phyloP scores from a whole-genome alignment of 352 stramenopile species.

The Pythium vanterpoolii region DNA sequence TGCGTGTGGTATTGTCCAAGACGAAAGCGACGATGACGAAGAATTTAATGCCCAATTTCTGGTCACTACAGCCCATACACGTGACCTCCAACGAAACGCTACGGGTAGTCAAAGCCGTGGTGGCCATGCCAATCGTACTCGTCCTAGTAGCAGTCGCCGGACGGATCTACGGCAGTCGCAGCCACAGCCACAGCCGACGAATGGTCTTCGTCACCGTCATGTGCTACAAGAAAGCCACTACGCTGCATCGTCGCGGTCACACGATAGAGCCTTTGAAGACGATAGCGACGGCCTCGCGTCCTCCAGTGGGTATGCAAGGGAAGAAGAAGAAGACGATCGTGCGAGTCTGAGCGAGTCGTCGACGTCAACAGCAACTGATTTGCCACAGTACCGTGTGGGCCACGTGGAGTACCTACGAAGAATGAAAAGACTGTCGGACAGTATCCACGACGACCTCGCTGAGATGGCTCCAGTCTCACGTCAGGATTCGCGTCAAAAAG shows the following conservation, averaged over 20 bases:
- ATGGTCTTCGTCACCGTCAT: constrained; percentile 4
- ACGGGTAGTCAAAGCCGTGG: too few relatives aligned
- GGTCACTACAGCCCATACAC: too few relatives aligned
- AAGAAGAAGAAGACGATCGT: constrained; percentile 28
- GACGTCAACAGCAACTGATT: constrained; percentile 18
- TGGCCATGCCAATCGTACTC: not conserved
- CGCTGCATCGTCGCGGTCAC: not conserved
- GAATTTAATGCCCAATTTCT: constrained; percentile 14
- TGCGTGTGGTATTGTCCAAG: constrained; percentile 37
- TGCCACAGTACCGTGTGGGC: constrained; percentile 50
- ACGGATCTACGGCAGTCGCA: not conserved
- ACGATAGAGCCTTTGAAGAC: not conserved
- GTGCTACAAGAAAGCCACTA: not conserved
- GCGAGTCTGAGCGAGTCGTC: constrained; percentile 1
- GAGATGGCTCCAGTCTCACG: not conserved
- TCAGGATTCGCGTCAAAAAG: not conserved
- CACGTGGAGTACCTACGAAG: constrained; percentile 69
- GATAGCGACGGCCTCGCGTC: constrained; percentile 7
- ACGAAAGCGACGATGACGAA: constrained; percentile 36
- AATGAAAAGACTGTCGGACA: constrained; percentile 67
- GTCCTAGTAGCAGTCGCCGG: not conserved
- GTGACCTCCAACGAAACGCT: not conserved
- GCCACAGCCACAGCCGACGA: not conserved
- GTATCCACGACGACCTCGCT: constrained; percentile 52
- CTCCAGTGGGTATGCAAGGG: constrained; percentile 22